Percentiles rank a stretch among this genome's conserved stretches.
These are phyloP conservation scores for Quercus lobata DNA, from an alignment of 331 rosid genomes.

Conservation along the genomic window DNA sequence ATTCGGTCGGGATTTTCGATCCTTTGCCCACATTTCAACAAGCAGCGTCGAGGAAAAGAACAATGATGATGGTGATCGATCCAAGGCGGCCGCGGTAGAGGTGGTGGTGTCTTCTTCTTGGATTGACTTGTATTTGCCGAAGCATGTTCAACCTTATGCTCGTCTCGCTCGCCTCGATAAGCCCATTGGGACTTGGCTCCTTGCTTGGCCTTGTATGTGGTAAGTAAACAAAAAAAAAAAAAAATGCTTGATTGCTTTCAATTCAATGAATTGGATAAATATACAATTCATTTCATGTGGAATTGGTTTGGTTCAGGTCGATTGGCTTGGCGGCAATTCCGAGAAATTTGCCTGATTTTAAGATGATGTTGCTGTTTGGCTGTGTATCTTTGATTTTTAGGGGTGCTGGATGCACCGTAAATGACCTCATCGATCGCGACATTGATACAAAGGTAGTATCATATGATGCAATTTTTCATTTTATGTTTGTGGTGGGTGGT, in stretches of 20 bases:
- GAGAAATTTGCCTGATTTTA: constrained; percentile 76
- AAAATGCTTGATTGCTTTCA: background rate
- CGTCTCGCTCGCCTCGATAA: constrained; percentile 88
- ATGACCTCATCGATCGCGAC: constrained; percentile 83
- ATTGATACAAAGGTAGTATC: constrained; percentile 65
- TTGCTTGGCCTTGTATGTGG: constrained; percentile 95
- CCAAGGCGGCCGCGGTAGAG: background rate
- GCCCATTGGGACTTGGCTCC: constrained; percentile 95
- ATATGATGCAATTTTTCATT: background rate
- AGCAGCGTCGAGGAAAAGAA: constrained; percentile 24
- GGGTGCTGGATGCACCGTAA: constrained; percentile 88
- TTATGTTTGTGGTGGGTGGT: background rate
- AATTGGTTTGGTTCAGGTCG: constrained; percentile 44
- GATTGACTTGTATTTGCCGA: constrained; percentile 69
- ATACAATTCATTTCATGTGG: too few species aligned
- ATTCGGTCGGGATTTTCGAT: constrained; percentile 20
- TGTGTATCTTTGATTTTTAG: constrained; percentile 80
- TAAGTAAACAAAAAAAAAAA: constrained; percentile 9
- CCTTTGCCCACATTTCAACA: constrained; percentile 38
- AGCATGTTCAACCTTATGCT: constrained; percentile 68
- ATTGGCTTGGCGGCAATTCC: constrained; percentile 73
- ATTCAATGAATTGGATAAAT: too few species aligned
- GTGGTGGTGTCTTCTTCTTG: constrained; percentile 25
- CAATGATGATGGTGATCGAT: constrained; percentile 10
- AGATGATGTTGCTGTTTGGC: constrained; percentile 71